These are phyloP conservation scores for Chrysosporium keratinophilum DNA, from an alignment of 2,329 filamentous ascomycete genomes.

Conservation along the genomic window DNA sequence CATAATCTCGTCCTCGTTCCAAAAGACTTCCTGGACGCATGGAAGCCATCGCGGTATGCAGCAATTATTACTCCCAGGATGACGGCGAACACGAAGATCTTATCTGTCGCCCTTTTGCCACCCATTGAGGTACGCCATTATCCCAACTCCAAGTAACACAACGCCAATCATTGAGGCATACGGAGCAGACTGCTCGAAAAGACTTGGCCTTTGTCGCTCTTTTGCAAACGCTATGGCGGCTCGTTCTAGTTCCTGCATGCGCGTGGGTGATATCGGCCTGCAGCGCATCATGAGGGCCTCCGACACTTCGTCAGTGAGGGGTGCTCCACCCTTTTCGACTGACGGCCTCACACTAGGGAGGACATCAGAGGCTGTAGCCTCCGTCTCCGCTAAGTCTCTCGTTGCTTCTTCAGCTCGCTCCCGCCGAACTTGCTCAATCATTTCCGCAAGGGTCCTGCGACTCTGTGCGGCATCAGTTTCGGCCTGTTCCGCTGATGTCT, in stretches of 20 bases:
- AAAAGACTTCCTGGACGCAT: constrained; percentile 8
- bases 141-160: constrained; percentile 66
- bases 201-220: constrained; percentile 24
- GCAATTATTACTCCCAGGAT: constrained; percentile 22
- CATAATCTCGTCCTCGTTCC: constrained; percentile 15
- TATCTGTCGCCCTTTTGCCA: constrained; percentile 52
- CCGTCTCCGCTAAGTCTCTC: constrained; percentile 25
- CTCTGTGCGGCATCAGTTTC: constrained; percentile 65
- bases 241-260: constrained; percentile 29
- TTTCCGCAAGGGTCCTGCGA: constrained; percentile 68
- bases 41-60: not conserved
- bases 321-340: constrained; percentile 22
- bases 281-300: constrained; percentile 5
- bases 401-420: constrained; percentile 49
- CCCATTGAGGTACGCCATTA: constrained; percentile 80
- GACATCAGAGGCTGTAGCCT: constrained; percentile 21
- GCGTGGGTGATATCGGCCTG: constrained; percentile 30
- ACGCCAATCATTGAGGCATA: constrained; percentile 77
- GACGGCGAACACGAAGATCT: not conserved
- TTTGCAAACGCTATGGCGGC: constrained; percentile 32
- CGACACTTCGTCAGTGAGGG: constrained; percentile 30
- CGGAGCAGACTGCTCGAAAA: constrained; percentile 51
- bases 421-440: constrained; percentile 70
- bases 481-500: constrained; percentile 64
- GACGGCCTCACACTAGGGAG: constrained; percentile 17